These are phyloP conservation scores for Fusarium pseudoanthophilum DNA, from an alignment of 2,329 filamentous ascomycete genomes.

Conservation along the genomic window DNA sequence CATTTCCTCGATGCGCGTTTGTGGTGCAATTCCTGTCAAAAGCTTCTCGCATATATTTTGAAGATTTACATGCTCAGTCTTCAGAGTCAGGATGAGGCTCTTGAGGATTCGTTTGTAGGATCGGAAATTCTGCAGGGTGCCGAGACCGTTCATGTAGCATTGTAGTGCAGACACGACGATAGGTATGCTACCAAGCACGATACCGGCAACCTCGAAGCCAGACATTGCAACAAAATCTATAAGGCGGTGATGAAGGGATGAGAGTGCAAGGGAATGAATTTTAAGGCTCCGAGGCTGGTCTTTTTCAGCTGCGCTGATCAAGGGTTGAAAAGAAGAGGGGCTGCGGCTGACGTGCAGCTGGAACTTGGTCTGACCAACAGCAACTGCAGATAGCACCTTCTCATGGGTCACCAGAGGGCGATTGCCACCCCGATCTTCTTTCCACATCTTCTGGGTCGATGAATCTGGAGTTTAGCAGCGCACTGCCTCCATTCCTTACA, in stretches of 20 bases:
- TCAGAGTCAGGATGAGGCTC: not conserved
- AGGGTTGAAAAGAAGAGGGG: slow-evolving; percentile 2
- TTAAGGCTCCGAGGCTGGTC: rapidly evolving
- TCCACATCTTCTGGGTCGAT: not conserved
- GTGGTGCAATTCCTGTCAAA: not conserved
- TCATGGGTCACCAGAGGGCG: rapidly evolving
- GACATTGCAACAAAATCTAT: not conserved
- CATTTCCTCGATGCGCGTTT: not conserved
- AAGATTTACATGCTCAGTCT: not conserved
- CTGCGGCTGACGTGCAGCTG: not conserved
- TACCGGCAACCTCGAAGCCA: not conserved
- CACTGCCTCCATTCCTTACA: too few species aligned
- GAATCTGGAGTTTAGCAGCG: too few species aligned
- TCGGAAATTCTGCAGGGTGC: not conserved
- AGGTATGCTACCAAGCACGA: not conserved
- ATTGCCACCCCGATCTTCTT: rapidly evolving
- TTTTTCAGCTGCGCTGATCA: not conserved
- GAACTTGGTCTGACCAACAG: not conserved
- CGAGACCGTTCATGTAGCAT: not conserved
- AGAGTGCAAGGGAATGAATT: rapidly evolving
- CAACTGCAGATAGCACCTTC: not conserved
- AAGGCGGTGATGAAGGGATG: rapidly evolving
- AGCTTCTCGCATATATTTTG: slow-evolving; percentile 14
- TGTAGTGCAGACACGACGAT: not conserved
- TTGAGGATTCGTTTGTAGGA: not conserved